Evolutionary conservation across 2,329 filamentous ascomycete genomes (phyloP), one percentile per base, ranked within the genome.

Genomic region (Volutella citrinella): DNA sequence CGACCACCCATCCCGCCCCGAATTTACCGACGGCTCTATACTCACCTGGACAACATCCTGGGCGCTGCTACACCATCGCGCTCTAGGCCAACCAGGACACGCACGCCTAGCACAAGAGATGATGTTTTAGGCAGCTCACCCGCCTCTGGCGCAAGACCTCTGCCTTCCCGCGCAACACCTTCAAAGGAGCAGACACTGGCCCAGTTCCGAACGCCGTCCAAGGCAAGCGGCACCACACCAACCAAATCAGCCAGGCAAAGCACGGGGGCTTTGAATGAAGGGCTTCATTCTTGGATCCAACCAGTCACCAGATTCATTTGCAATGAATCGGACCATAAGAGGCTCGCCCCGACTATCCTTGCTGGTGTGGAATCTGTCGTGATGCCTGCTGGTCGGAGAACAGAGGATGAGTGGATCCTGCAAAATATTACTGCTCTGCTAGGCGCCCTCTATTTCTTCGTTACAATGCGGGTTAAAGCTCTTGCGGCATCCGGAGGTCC

Each of bases 21-120:
- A 35, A 74, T 88, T 32, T 97, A 97, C 68, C 86, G 85, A 52
- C 87, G 87, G 38, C 71, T 97, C 22, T 93, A 90, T 59, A 69
- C 69, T 19, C 89, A 91, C 56, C 78, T 97, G 40, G 83, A 91
- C 48, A 79, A 78, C 35, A 81, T 82, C 24, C 69, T 97, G 11
- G 61, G 60, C 19, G 48, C 66, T 12, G 45, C 59, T 6, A 50
- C 52, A 6, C 55, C 60, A 30, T 59, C 50, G 15, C 61, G 60
- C 11, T 31, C 48, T 16, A 43, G 44, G n/a, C 42, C 55, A 7
- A 47, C 43, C 2, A 50, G 60, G 11, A 42, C 44, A 12, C 54
- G 65, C 36, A 60, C 57, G n/a, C 51, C 56, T 18, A 60, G 60
- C 12, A 49, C 58, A 30, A 56, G 56, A 46, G 56, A 60, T 21